Conservation (phyloP, 2,329 filamentous ascomycete genomes). For the Diaporthe batatas region DNA sequence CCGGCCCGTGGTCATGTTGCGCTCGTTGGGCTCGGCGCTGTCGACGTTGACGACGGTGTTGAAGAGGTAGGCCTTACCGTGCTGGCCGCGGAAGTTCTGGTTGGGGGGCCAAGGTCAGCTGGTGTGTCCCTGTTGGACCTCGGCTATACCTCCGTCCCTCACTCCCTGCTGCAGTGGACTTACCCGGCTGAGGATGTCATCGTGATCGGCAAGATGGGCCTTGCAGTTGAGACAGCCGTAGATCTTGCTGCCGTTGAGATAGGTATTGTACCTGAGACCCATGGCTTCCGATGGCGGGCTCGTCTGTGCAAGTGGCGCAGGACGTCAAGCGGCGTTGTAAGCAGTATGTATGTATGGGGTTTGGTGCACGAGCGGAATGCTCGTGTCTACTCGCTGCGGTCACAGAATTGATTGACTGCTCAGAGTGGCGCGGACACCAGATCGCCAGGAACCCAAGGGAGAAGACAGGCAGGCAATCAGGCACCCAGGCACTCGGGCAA, state of each 20-base stretch:
- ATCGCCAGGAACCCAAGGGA: slow-evolving; percentile 13
- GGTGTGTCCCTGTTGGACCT: neutral
- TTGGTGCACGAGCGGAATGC: slow-evolving; percentile 5
- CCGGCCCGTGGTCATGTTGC: slow-evolving; percentile 96
- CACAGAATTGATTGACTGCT: slow-evolving; percentile 5
- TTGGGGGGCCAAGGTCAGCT: neutral
- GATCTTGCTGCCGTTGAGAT: slow-evolving; percentile 87
- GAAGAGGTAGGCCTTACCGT: slow-evolving; percentile 98
- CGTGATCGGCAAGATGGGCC: slow-evolving; percentile 92
- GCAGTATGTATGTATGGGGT: neutral
- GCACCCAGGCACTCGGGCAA: neutral
- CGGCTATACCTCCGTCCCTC: neutral
- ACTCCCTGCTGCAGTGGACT: slow-evolving; percentile 50
- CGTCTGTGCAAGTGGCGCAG: slow-evolving; percentile 4
- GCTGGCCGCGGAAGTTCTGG: slow-evolving; percentile 97
- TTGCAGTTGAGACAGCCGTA: slow-evolving; percentile 97
- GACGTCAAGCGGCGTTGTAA: slow-evolving; percentile 8
- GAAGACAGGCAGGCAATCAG: neutral
- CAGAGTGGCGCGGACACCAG: neutral
- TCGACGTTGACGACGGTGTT: slow-evolving; percentile 93
- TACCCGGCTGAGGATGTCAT: slow-evolving; percentile 95
- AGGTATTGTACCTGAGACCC: slow-evolving; percentile 93
- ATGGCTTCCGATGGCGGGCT: slow-evolving; percentile 60
- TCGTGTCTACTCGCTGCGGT: slow-evolving; percentile 13
- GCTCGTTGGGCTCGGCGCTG: slow-evolving; percentile 86